Base-by-base conservation (phyloP, 352 stramenopile species). In the Phytopythium kandeliae region DNA sequence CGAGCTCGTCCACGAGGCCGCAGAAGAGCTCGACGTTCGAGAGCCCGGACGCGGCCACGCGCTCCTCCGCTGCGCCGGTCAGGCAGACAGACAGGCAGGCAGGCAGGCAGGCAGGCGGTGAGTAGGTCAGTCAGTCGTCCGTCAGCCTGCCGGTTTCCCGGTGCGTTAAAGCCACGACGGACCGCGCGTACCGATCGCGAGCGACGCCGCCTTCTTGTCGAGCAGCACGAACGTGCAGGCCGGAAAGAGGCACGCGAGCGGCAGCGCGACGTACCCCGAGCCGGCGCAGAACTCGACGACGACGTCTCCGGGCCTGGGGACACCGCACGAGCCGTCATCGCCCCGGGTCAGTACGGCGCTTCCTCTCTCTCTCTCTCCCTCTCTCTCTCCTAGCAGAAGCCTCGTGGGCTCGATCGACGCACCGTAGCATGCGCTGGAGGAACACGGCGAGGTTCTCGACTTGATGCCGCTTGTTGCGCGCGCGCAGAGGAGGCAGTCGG, bases 281-380 rank as follows among this genome's bases (percentile, higher is more conserved):
- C 79, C 79, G 5, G 77, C 77, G 30, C 82, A 92, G 55, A 92
- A 92, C 72, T 92, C 82, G 25, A 92, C 82, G 15, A 92, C 76
- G 8, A 83, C 63, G 52, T 90, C 77, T 11, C 78, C 82, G 47
- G 78, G 67, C 44, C 80, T 90, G 37, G n/a, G n/a, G n/a, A n/a
- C n/a, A n/a, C n/a, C n/a, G n/a, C n/a, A n/a, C n/a, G n/a, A n/a
- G 4, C 49, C 36, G 30, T 11, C 37, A 17, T 40, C 12, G 19
- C 13, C 17, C 28, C 4, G 4, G 28, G 28, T 31, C 28, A 31
- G 45, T 43, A 17, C 31, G n/a, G n/a, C n/a, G n/a, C n/a, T n/a
- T n/a, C n/a, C n/a, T n/a, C n/a, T n/a, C n/a, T n/a, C n/a, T n/a
- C n/a, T n/a, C n/a, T n/a, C n/a, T n/a, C n/a, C n/a, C n/a, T n/a